phyloP scores from a whole-genome alignment of 345 rosid genomes.

The Fremontodendron californicum region DNA sequence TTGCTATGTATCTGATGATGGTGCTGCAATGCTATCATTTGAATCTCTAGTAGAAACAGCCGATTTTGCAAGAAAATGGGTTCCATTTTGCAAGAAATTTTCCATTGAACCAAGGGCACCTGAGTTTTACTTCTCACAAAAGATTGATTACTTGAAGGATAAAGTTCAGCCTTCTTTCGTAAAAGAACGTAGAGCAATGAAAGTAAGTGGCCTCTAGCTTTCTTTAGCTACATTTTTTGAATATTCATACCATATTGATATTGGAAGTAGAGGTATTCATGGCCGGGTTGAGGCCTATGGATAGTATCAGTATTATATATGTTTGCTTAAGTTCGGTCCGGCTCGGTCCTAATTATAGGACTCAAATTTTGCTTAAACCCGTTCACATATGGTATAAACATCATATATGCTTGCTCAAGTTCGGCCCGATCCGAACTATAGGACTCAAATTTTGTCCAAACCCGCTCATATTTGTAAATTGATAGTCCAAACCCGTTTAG shows the following conservation, averaged over 20 bases:
- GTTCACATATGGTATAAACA: too few relatives aligned
- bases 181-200: conserved; percentile 97
- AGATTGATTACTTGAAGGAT: conserved; percentile 94
- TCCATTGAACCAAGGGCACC: conserved; percentile 92
- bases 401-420: too few relatives aligned
- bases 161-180: conserved; percentile 93
- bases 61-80: conserved; percentile 95
- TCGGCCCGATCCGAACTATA: too few relatives aligned
- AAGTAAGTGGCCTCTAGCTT: conserved; percentile 42
- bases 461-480: too few relatives aligned
- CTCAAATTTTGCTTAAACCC: too few relatives aligned
- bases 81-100: conserved; percentile 87
- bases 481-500: too few relatives aligned
- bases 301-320: too few relatives aligned
- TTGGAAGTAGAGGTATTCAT: too few relatives aligned
- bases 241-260: neutral
- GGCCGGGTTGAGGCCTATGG: too few relatives aligned
- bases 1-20: conserved; percentile 95
- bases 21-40: conserved; percentile 92
- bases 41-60: conserved; percentile 87
- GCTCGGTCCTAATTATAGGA: too few relatives aligned
- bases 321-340: too few relatives aligned
- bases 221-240: neutral
- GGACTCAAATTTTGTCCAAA: too few relatives aligned
- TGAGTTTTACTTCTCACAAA: conserved; percentile 93